These are phyloP conservation scores for Calocybe gangraenosa DNA, from an alignment of 768 basidiomycete species.

Conservation along the genomic window DNA sequence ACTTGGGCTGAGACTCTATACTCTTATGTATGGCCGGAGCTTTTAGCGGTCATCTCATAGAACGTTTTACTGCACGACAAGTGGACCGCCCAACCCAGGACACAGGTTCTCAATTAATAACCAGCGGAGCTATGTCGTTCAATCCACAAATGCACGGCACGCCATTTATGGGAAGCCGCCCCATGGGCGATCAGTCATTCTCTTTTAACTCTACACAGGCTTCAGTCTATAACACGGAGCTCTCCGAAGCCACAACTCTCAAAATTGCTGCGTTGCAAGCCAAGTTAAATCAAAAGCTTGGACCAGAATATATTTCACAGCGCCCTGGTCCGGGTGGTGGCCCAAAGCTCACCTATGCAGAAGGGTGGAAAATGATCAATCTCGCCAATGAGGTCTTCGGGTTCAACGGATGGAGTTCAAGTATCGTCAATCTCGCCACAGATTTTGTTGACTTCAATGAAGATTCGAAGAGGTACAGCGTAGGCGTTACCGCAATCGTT, in stretches of 20 bases:
- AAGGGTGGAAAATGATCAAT: constrained; percentile 98
- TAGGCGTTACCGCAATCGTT: constrained; percentile 82
- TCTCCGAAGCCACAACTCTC: constrained; percentile 59
- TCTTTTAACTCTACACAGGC: constrained; percentile 27
- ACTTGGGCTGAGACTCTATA: neutral
- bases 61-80: constrained; percentile 37
- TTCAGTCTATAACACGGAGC: constrained; percentile 26
- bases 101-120: constrained; percentile 29
- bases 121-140: constrained; percentile 59
- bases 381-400: constrained; percentile 98
- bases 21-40: constrained; percentile 46
- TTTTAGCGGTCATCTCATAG: constrained; percentile 55
- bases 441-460: constrained; percentile 77
- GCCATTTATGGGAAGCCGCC: constrained; percentile 16
- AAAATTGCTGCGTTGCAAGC: constrained; percentile 73
- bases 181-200: constrained; percentile 22
- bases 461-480: constrained; percentile 58
- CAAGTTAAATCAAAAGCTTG: constrained; percentile 83
- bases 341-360: constrained; percentile 86
- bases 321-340: constrained; percentile 86
- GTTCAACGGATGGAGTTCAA: constrained; percentile 94
- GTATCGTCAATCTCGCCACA: constrained; percentile 65
- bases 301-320: constrained; percentile 90
- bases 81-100: constrained; percentile 14
- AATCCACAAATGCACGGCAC: constrained; percentile 56